Evolutionary conservation across 1,284 basidiomycete species (phyloP).

Genomic region (Laetiporus sulphureus): DNA sequence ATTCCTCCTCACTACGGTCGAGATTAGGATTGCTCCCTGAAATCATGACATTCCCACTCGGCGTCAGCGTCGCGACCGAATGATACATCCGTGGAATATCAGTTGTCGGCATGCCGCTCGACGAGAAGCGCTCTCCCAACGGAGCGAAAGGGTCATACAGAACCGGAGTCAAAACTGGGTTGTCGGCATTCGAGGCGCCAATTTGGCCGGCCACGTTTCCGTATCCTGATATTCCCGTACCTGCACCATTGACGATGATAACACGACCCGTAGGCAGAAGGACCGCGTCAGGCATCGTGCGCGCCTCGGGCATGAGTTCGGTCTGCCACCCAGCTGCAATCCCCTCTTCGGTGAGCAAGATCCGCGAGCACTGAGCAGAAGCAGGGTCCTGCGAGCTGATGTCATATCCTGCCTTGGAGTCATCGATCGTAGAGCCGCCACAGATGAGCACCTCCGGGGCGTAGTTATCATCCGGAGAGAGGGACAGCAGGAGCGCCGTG

Average conservation of each 20-base stretch:
- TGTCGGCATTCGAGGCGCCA: constrained; percentile 73
- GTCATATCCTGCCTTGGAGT: constrained; percentile 48
- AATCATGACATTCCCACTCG: constrained; percentile 65
- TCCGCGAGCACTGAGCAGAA: constrained; percentile 66
- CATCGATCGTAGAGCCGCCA: constrained; percentile 68
- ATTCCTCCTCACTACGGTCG: constrained; percentile 61
- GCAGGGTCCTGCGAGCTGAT: constrained; percentile 68
- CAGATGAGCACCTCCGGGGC: constrained; percentile 70
- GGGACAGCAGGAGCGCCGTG: constrained; percentile 64
- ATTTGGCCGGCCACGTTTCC: constrained; percentile 70
- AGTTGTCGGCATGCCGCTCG: constrained; percentile 56
- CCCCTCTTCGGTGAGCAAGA: constrained; percentile 57
- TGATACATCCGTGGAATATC: constrained; percentile 80
- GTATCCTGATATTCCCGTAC: constrained; percentile 76
- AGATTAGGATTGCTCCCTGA: constrained; percentile 82
- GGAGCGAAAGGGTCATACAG: constrained; percentile 67
- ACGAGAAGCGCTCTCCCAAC: constrained; percentile 56
- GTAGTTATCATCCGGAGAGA: constrained; percentile 57
- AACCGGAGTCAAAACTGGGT: constrained; percentile 68
- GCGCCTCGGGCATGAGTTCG: constrained; percentile 67
- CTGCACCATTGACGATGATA: constrained; percentile 72
- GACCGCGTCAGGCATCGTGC: constrained; percentile 78
- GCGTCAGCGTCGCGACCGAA: constrained; percentile 68
- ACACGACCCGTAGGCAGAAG: constrained; percentile 76
- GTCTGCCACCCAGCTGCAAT: constrained; percentile 68